Percentiles rank a stretch among this genome's conserved stretches.
phyloP scores from a whole-genome alignment of 306 rosid genomes.

The Elaeagnus macrophylla region DNA sequence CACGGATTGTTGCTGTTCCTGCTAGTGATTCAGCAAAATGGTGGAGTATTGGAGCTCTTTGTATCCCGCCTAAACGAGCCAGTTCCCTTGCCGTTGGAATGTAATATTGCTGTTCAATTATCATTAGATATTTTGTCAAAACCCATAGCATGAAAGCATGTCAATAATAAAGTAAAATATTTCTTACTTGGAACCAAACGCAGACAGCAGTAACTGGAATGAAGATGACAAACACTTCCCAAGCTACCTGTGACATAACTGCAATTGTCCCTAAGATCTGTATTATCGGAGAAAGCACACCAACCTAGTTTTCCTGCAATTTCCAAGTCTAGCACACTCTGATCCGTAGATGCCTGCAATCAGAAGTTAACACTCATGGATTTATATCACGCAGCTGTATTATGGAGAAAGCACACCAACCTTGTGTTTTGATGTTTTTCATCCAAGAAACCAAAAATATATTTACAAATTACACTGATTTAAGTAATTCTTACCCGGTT shows the following conservation, averaged over 20 bases:
- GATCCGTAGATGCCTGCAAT: conserved; percentile 89
- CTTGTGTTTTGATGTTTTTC: neutral
- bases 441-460: neutral
- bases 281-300: conserved; percentile 92
- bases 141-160: neutral
- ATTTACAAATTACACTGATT: neutral
- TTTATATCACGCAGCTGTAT: neutral
- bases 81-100: conserved; percentile 92
- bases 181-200: conserved; percentile 89
- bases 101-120: conserved; percentile 61
- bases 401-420: too few species aligned
- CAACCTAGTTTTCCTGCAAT: conserved; percentile 67
- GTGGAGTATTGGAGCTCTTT: conserved; percentile 81
- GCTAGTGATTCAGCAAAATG: conserved; percentile 88
- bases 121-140: conserved; percentile 9
- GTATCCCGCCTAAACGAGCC: conserved; percentile 77
- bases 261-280: conserved; percentile 80
- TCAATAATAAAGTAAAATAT: neutral
- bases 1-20: conserved; percentile 83
- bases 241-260: conserved; percentile 93
- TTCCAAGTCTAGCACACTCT: conserved; percentile 86
- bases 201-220: conserved; percentile 76
- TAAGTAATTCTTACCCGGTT: conserved; percentile 53
- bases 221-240: conserved; percentile 91
- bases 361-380: conserved; percentile 10